phyloP scores from a whole-genome alignment of 1,139 yeast species.

The Scheffersomyces cryptocercus region DNA sequence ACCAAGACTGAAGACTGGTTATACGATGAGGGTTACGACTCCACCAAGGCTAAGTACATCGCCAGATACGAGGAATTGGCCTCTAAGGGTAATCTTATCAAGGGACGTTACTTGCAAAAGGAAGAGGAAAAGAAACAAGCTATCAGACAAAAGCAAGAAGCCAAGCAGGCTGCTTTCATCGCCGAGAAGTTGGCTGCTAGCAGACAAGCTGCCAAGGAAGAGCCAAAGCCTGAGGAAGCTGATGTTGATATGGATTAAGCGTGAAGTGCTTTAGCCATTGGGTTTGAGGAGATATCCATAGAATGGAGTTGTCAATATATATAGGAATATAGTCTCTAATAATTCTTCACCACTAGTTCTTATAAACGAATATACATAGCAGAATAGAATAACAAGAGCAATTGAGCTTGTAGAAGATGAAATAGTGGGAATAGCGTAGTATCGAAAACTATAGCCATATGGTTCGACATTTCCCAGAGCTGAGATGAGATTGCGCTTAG shows the following conservation, averaged over 20 bases:
- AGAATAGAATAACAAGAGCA: no score
- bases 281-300: no score
- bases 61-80: slow-evolving; percentile 98
- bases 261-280: no score
- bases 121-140: slow-evolving; percentile 96
- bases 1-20: slow-evolving; percentile 96
- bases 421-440: no score
- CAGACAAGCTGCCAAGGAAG: slow-evolving; percentile 50
- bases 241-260: slow-evolving; percentile 38
- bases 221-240: slow-evolving; percentile 24
- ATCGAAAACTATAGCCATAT: no score
- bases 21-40: slow-evolving; percentile 95
- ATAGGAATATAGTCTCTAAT: no score
- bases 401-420: no score
- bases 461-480: no score
- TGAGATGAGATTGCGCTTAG: no score
- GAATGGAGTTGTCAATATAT: no score
- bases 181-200: slow-evolving; percentile 90
- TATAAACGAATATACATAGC: no score
- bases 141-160: slow-evolving; percentile 83
- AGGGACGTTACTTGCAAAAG: slow-evolving; percentile 92
- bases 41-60: slow-evolving; percentile 94
- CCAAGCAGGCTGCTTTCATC: slow-evolving; percentile 81
- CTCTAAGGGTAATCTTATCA: slow-evolving; percentile 88
- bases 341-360: no score